phyloP scores from a whole-genome alignment of 2,329 filamentous ascomycete genomes.

The Fusarium vanettenii region DNA sequence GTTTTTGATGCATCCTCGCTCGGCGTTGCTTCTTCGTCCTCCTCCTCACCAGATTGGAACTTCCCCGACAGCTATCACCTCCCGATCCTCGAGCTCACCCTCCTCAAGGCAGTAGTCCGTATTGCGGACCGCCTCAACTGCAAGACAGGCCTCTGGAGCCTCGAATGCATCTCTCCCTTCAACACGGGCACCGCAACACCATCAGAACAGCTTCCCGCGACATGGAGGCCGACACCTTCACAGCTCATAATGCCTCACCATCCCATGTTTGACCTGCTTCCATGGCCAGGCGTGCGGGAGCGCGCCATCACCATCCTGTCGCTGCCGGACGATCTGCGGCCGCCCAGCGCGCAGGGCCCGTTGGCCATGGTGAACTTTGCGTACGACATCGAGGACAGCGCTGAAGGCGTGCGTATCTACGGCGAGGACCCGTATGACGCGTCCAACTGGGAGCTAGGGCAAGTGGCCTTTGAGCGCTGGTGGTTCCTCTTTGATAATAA shows the following conservation, averaged over 20 bases:
- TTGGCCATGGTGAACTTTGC: constrained; percentile 63
- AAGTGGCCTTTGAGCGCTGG: constrained; percentile 68
- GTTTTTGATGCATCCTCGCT: constrained; percentile 39
- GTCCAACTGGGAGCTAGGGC: constrained; percentile 67
- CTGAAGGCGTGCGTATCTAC: constrained; percentile 64
- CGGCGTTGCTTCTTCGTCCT: constrained; percentile 23
- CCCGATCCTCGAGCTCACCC: constrained; percentile 59
- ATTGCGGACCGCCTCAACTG: constrained; percentile 61
- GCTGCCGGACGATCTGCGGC: constrained; percentile 60
- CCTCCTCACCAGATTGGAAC: constrained; percentile 35
- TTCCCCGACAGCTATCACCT: constrained; percentile 62
- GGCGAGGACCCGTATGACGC: constrained; percentile 61
- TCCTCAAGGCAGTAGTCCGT: constrained; percentile 59
- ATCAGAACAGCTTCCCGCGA: constrained; percentile 54
- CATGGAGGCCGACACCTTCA: constrained; percentile 62
- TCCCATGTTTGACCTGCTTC: constrained; percentile 67
- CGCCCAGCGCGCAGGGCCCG: constrained; percentile 57
- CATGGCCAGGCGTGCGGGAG: constrained; percentile 67
- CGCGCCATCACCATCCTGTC: constrained; percentile 63
- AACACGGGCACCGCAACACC: constrained; percentile 44
- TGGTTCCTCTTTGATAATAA: constrained; percentile 69
- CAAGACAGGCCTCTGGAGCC: constrained; percentile 56
- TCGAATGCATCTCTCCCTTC: constrained; percentile 61
- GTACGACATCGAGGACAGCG: constrained; percentile 67
- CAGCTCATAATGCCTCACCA: constrained; percentile 66